Percentiles rank a stretch among this genome's conserved stretches.
Evolutionary conservation across 2,329 filamentous ascomycete species (phyloP).

Genomic region (Alternaria triticimaculans): DNA sequence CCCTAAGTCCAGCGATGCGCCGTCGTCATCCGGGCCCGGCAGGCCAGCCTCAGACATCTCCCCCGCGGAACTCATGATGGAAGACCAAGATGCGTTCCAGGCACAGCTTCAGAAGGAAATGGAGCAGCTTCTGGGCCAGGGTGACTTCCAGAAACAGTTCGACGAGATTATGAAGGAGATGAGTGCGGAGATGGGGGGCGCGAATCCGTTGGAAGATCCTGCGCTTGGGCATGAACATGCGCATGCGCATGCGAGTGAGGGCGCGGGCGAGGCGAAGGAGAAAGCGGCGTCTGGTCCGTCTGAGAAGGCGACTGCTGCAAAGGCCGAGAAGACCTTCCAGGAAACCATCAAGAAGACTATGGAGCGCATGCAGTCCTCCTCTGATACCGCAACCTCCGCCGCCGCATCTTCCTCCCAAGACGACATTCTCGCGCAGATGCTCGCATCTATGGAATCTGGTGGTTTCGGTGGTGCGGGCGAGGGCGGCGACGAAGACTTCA

Average conservation of each 20-base stretch:
- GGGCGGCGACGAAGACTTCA: conserved; percentile 79
- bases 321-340: conserved; percentile 76
- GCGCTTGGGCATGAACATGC: conserved; percentile 35
- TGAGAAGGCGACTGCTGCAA: conserved; percentile 32
- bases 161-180: conserved; percentile 78
- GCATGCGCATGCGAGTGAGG: conserved; percentile 17
- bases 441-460: conserved; percentile 82
- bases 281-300: conserved; percentile 13
- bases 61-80: conserved; percentile 37
- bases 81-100: conserved; percentile 73
- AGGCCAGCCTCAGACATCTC: conserved; percentile 42
- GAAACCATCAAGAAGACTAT: conserved; percentile 93
- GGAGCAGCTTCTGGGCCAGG: conserved; percentile 78
- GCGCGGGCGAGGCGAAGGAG: conserved; percentile 14
- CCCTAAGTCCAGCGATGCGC: conserved; percentile 38
- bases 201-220: conserved; percentile 23
- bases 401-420: conserved; percentile 68
- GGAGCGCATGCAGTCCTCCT: conserved; percentile 92
- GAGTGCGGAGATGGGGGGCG: conserved; percentile 51
- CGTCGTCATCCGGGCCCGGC: conserved; percentile 49
- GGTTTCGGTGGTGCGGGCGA: conserved; percentile 60
- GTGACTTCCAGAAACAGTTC: conserved; percentile 79
- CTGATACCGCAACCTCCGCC: conserved; percentile 79
- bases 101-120: conserved; percentile 89
- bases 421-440: conserved; percentile 88